These are phyloP conservation scores for Telfairia occidentalis DNA, from an alignment of 331 rosid genomes.

Conservation along the genomic window DNA sequence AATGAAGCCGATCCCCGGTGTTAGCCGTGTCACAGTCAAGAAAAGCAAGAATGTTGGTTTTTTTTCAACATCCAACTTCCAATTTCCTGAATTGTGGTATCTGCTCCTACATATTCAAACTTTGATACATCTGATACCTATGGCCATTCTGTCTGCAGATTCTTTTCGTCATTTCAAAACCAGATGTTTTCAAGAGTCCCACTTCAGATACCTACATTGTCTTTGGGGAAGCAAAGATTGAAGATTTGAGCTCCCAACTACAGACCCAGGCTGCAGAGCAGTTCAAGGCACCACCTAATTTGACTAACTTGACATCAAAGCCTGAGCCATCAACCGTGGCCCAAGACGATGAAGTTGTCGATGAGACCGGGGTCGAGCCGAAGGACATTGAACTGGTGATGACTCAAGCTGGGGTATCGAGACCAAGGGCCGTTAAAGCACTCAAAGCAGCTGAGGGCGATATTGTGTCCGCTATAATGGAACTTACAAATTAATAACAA, in stretches of 20 bases:
- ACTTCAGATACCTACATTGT: constrained; percentile 80
- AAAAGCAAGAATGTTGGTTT: constrained; percentile 82
- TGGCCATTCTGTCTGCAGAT: constrained; percentile 28
- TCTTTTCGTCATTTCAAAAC: constrained; percentile 78
- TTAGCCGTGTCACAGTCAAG: constrained; percentile 81
- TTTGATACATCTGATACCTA: neutral
- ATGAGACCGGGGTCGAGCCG: constrained; percentile 44
- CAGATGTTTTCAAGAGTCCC: constrained; percentile 93
- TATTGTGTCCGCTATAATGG: constrained; percentile 53
- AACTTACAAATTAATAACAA: constrained; percentile 32
- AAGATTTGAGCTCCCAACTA: constrained; percentile 84
- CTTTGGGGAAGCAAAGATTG: constrained; percentile 90
- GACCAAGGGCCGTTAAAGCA: constrained; percentile 46
- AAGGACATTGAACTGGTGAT: constrained; percentile 50
- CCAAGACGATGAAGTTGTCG: constrained; percentile 45
- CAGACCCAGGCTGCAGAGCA: constrained; percentile 95
- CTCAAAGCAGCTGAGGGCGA: constrained; percentile 40
- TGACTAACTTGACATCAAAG: constrained; percentile 47
- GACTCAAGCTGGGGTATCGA: constrained; percentile 49
- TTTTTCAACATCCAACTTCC: neutral
- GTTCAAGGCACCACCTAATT: constrained; percentile 81
- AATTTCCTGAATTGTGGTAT: neutral
- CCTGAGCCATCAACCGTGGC: constrained; percentile 55
- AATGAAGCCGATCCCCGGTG: constrained; percentile 77
- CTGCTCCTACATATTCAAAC: too few species aligned